A percentile compares a stretch with the other conserved stretches of the same genome.
These are phyloP conservation scores for Aleurites moluccanus DNA, from an alignment of 441 rosid species.

Conservation along the genomic window DNA sequence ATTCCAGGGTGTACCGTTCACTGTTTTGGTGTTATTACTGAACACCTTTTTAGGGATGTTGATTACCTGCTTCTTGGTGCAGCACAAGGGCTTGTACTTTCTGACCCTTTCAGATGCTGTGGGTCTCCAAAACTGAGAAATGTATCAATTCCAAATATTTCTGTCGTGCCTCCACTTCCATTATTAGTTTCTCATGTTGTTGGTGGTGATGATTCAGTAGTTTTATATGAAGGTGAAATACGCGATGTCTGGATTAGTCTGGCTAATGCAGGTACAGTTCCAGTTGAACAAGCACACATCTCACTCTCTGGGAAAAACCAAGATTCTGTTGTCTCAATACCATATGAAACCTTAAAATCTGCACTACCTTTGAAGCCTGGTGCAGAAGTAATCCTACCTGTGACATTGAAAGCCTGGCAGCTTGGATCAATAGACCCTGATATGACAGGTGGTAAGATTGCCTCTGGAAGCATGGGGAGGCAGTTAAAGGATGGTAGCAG, in stretches of 20 bases:
- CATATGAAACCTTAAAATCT: constrained; percentile 61
- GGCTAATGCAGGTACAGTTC: constrained; percentile 93
- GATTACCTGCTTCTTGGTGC: constrained; percentile 97
- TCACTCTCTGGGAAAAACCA: constrained; percentile 94
- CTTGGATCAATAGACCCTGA: constrained; percentile 65
- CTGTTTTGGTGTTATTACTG: constrained; percentile 95
- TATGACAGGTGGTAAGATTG: constrained; percentile 48
- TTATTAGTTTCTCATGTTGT: constrained; percentile 74
- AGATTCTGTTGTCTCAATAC: constrained; percentile 81
- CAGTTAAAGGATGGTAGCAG: constrained; percentile 70
- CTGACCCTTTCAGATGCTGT: constrained; percentile 95
- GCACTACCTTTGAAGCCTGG: constrained; percentile 95
- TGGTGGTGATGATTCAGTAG: constrained; percentile 90
- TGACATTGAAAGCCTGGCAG: constrained; percentile 95
- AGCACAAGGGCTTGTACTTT: constrained; percentile 96
- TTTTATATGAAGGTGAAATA: constrained; percentile 95
- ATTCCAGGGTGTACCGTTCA: constrained; percentile 92
- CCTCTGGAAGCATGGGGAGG: constrained; percentile 58
- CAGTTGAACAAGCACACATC: constrained; percentile 90
- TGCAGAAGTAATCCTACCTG: constrained; percentile 77
- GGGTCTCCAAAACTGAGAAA: constrained; percentile 86
- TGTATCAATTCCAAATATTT: constrained; percentile 73
- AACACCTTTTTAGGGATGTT: constrained; percentile 89
- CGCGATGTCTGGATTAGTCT: constrained; percentile 79
- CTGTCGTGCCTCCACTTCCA: constrained; percentile 80